phyloP scores from a whole-genome alignment of 2,329 filamentous ascomycete species.

The Penicillium nordicum region DNA sequence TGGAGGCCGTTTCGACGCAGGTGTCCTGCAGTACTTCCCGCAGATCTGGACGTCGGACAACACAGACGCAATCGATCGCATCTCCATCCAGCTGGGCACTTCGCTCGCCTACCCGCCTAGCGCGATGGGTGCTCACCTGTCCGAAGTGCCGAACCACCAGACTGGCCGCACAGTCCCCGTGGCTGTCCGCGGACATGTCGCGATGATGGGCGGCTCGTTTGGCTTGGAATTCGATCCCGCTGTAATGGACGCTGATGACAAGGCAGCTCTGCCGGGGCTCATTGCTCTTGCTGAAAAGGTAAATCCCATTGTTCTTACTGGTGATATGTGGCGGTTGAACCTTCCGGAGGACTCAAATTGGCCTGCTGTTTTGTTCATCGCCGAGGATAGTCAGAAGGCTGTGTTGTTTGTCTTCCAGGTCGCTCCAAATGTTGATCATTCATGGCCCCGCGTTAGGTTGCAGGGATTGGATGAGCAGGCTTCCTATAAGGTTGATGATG shows the following conservation, averaged over 20 bases:
- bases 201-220: conserved; percentile 67
- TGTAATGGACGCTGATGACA: conserved; percentile 52
- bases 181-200: conserved; percentile 61
- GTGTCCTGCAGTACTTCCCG: conserved; percentile 62
- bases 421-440: conserved; percentile 51
- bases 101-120: conserved; percentile 61
- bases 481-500: conserved; percentile 53
- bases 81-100: conserved; percentile 63
- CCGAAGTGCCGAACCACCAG: conserved; percentile 57
- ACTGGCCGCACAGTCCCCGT: conserved; percentile 56
- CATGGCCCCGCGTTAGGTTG: conserved; percentile 52
- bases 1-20: conserved; percentile 62
- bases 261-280: conserved; percentile 51
- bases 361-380: conserved; percentile 60
- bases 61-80: conserved; percentile 60
- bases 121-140: conserved; percentile 64
- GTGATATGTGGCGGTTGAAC: conserved; percentile 58
- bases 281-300: conserved; percentile 55
- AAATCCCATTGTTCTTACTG: conserved; percentile 58
- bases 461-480: conserved; percentile 56
- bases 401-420: conserved; percentile 63
- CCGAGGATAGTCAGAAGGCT: conserved; percentile 48
- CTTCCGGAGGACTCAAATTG: conserved; percentile 59
- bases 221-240: conserved; percentile 61
- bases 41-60: conserved; percentile 66